Percentiles rank a stretch among this genome's conserved stretches.
Evolutionary conservation across 2,329 filamentous ascomycete species (phyloP).

Genomic region (Diaporthe citrichinensis): DNA sequence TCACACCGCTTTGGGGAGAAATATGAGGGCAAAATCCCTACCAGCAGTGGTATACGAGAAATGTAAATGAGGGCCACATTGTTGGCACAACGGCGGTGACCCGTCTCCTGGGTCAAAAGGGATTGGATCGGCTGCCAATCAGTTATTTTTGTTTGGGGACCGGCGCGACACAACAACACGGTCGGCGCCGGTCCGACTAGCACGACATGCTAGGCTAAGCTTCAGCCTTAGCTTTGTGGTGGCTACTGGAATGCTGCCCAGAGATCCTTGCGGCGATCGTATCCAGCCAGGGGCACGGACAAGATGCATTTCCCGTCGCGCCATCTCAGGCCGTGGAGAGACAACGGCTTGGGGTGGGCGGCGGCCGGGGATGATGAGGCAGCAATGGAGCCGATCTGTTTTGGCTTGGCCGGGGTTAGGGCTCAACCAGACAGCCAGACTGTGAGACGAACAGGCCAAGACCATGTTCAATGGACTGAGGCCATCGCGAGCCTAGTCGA

Average conservation of each 20-base stretch:
- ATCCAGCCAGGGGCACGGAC: slow-evolving; percentile 1
- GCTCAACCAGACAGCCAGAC: neutral
- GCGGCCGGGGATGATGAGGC: slow-evolving; percentile 6
- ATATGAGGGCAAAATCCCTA: neutral
- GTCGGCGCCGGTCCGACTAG: neutral
- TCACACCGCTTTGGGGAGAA: neutral
- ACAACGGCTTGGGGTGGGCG: neutral
- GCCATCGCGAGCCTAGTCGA: slow-evolving; percentile 12
- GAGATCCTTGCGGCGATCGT: slow-evolving; percentile 26
- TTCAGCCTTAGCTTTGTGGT: slow-evolving; percentile 27
- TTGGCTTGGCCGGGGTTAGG: neutral
- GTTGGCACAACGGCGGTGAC: slow-evolving; percentile 1
- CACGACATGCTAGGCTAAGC: slow-evolving; percentile 14
- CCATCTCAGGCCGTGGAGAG: slow-evolving; percentile 1
- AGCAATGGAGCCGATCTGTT: neutral
- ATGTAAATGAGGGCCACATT: slow-evolving; percentile 11
- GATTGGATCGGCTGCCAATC: slow-evolving; percentile 25
- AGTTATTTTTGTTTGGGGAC: neutral
- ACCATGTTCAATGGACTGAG: slow-evolving; percentile 4
- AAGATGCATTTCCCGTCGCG: neutral
- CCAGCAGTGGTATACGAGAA: slow-evolving; percentile 17
- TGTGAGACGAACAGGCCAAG: neutral
- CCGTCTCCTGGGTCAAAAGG: neutral
- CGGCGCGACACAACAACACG: slow-evolving; percentile 8
- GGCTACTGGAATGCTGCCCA: slow-evolving; percentile 1